Percentiles rank a stretch among this genome's conserved stretches.
These are phyloP conservation scores for Haematococcus lacustris DNA, from an alignment of 139 green algal species.

Conservation along the genomic window DNA sequence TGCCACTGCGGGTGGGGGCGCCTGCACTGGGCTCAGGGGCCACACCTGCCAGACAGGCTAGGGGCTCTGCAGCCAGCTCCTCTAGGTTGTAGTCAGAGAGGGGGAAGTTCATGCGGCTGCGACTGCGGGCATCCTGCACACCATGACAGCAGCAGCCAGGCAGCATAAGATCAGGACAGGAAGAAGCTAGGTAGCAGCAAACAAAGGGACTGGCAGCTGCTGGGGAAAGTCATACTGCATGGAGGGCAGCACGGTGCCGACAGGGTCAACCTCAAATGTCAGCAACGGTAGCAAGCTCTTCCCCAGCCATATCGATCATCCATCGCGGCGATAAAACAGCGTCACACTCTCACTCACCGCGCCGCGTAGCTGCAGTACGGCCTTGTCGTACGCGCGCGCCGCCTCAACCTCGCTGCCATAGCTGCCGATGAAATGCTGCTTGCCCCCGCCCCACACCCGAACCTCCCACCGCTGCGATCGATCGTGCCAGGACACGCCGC, in stretches of 20 bases:
- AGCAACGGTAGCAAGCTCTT: not conserved
- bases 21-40: too few relatives aligned
- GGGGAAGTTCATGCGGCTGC: slow-evolving; percentile 48
- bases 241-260: not conserved
- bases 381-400: slow-evolving; percentile 40
- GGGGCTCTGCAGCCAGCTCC: slow-evolving; percentile 16
- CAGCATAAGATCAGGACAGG: too few relatives aligned
- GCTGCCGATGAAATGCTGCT: slow-evolving; percentile 51
- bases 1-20: too few relatives aligned
- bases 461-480: slow-evolving; percentile 40
- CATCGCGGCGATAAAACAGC: too few relatives aligned
- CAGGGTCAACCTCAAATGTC: not conserved
- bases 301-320: too few relatives aligned
- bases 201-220: too few relatives aligned
- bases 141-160: too few relatives aligned
- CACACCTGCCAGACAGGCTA: too few relatives aligned
- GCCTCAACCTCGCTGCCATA: slow-evolving; percentile 38
- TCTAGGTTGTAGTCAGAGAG: slow-evolving; percentile 43
- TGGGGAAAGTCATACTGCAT: too few relatives aligned
- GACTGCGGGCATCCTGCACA: slow-evolving; percentile 27
- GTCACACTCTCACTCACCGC: slow-evolving; percentile 11
- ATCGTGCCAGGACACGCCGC: slow-evolving; percentile 35
- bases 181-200: too few relatives aligned
- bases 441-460: slow-evolving; percentile 44
- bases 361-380: slow-evolving; percentile 25